phyloP scores from a whole-genome alignment of 805 yeast genomes.

The Starmera dryadoides region DNA sequence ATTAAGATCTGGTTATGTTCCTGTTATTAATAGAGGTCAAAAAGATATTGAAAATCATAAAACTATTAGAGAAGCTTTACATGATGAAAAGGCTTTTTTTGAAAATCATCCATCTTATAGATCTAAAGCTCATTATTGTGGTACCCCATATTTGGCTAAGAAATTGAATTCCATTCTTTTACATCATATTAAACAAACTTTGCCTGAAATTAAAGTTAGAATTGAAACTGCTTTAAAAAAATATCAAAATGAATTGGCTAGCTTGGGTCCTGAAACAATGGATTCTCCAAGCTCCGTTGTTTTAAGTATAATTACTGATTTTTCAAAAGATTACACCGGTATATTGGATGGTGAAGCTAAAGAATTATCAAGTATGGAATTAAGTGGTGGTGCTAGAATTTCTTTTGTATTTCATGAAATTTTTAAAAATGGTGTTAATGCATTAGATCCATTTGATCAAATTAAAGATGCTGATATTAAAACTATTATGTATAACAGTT shows the following conservation, averaged over 20 bases:
- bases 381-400: constrained; percentile 97
- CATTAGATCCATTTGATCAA: constrained; percentile 94
- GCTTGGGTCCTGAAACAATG: constrained; percentile 83
- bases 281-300: constrained; percentile 89
- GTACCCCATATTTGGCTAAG: constrained; percentile 95
- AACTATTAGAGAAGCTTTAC: constrained; percentile 80
- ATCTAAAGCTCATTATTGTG: constrained; percentile 92
- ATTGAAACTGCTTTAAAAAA: constrained; percentile 80
- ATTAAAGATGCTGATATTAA: constrained; percentile 93
- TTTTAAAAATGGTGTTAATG: constrained; percentile 83
- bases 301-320: constrained; percentile 84
- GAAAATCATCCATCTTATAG: constrained; percentile 87
- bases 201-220: constrained; percentile 90
- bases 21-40: constrained; percentile 96
- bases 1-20: constrained; percentile 90
- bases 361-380: constrained; percentile 81
- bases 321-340: constrained; percentile 84
- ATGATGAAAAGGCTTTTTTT: constrained; percentile 73
- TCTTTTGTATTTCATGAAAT: constrained; percentile 96
- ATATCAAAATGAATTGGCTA: constrained; percentile 69
- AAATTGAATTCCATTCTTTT: constrained; percentile 81
- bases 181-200: constrained; percentile 80
- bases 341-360: constrained; percentile 88
- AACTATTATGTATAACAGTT: constrained; percentile 93
- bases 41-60: constrained; percentile 87